These are phyloP conservation scores for Mortierella sp. DNA, from an alignment of 371 early-diverging fungal species.

Conservation along the genomic window DNA sequence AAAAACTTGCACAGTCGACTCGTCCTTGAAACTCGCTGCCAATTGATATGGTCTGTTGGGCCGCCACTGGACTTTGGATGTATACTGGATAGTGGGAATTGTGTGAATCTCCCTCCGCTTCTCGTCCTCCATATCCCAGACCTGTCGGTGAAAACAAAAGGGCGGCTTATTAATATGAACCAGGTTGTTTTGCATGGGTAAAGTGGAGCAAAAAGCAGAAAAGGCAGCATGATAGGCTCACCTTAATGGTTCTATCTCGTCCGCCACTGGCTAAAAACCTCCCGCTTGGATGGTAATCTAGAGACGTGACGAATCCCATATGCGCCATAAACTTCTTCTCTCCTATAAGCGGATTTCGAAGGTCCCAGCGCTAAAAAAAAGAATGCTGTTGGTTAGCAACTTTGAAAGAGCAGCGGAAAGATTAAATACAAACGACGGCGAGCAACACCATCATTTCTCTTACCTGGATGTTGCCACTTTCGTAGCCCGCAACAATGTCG, in stretches of 20 bases:
- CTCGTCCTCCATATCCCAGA: constrained; percentile 88
- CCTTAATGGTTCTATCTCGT: constrained; percentile 87
- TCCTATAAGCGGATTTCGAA: constrained; percentile 74
- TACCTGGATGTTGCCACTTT: constrained; percentile 89
- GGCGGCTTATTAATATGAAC: neutral
- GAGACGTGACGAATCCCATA: constrained; percentile 81
- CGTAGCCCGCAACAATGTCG: constrained; percentile 91
- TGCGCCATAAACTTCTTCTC: constrained; percentile 86
- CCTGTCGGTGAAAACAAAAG: constrained; percentile 50
- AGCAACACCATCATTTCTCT: neutral
- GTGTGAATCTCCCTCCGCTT: constrained; percentile 71
- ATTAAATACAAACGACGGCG: neutral
- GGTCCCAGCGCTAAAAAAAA: constrained; percentile 81
- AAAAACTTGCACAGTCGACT: constrained; percentile 82
- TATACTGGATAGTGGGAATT: constrained; percentile 82
- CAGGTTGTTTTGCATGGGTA: neutral
- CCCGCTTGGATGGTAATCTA: constrained; percentile 90
- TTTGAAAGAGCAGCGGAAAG: neutral
- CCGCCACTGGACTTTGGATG: constrained; percentile 86
- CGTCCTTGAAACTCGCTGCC: constrained; percentile 81
- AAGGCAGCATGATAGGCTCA: constrained; percentile 17
- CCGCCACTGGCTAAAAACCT: constrained; percentile 86
- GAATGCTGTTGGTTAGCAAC: neutral
- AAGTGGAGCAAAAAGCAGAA: too few relatives aligned
- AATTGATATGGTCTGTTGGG: constrained; percentile 80